These are phyloP conservation scores for Ophiostoma australiae DNA, from an alignment of 2,329 filamentous ascomycete species.

Conservation along the genomic window DNA sequence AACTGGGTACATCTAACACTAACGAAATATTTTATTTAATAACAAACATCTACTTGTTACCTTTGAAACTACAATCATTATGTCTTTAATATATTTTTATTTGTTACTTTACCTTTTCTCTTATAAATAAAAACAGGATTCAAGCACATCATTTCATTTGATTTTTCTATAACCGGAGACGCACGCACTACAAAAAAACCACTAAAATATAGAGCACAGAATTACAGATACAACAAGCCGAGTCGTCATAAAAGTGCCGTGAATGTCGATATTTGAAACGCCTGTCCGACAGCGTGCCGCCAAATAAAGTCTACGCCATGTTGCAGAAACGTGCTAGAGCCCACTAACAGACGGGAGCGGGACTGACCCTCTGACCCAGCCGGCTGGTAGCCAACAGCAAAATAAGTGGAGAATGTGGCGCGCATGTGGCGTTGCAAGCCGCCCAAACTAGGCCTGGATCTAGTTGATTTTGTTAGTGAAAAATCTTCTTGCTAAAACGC, in stretches of 20 bases:
- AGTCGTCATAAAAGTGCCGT: not conserved
- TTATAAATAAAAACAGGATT: too few species aligned
- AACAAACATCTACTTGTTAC: too few species aligned
- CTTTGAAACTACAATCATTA: too few species aligned
- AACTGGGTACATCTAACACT: too few species aligned
- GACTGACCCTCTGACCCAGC: not conserved
- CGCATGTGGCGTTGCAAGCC: not conserved
- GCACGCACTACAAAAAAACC: too few species aligned
- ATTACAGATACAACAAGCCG: too few species aligned
- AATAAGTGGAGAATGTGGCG: constrained; percentile 3
- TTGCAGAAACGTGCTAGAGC: constrained; percentile 28
- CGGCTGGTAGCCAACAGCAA: not conserved
- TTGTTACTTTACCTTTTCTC: too few species aligned
- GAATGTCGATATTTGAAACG: not conserved
- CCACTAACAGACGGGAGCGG: constrained; percentile 5
- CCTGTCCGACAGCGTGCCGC: not conserved
- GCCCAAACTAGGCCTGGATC: constrained; percentile 1
- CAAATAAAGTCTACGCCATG: not conserved
- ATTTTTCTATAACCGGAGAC: too few species aligned
- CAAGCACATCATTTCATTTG: too few species aligned
- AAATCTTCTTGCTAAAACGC: constrained; percentile 1
- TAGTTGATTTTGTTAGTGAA: constrained; percentile 2
- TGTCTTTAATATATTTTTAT: too few species aligned
- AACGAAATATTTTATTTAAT: too few species aligned
- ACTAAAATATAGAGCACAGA: too few species aligned